Conservation (phyloP, 805 yeast species). For the Zygoascus flipseniorum region DNA sequence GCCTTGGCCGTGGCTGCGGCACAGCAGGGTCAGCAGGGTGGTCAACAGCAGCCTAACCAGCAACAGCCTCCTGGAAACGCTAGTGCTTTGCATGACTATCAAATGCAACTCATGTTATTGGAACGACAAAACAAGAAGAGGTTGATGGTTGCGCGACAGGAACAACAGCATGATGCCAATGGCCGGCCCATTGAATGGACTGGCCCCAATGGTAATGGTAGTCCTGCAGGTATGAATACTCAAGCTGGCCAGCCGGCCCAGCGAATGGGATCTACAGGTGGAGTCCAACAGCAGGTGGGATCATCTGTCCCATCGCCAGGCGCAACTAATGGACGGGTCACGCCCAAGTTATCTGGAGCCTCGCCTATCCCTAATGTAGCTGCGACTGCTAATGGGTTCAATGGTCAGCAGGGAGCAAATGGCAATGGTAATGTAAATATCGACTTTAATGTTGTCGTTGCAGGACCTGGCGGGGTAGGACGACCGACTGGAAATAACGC, state of each 20-base stretch:
- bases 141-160: conserved; percentile 34
- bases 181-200: conserved; percentile 8
- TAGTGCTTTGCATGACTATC: conserved; percentile 71
- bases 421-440: conserved; percentile 19
- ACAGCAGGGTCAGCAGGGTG: conserved; percentile 22
- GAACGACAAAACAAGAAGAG: conserved; percentile 71
- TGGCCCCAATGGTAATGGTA: not conserved
- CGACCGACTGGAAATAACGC: not conserved
- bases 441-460: conserved; percentile 26
- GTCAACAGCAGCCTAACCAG: conserved; percentile 15
- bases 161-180: conserved; percentile 23
- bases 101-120: conserved; percentile 63
- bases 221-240: not conserved
- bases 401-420: conserved; percentile 6
- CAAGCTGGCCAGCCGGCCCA: not conserved
- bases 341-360: not conserved
- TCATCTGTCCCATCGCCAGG: not conserved
- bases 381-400: not conserved
- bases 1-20: conserved; percentile 2
- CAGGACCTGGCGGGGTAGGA: conserved; percentile 17
- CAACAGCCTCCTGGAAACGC: conserved; percentile 25
- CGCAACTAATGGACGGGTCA: not conserved
- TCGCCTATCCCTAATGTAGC: conserved; percentile 2
- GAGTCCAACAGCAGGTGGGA: not conserved
- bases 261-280: not conserved